phyloP scores from a whole-genome alignment of 2,329 filamentous ascomycete genomes.

The Colletotrichum higginsianum region DNA sequence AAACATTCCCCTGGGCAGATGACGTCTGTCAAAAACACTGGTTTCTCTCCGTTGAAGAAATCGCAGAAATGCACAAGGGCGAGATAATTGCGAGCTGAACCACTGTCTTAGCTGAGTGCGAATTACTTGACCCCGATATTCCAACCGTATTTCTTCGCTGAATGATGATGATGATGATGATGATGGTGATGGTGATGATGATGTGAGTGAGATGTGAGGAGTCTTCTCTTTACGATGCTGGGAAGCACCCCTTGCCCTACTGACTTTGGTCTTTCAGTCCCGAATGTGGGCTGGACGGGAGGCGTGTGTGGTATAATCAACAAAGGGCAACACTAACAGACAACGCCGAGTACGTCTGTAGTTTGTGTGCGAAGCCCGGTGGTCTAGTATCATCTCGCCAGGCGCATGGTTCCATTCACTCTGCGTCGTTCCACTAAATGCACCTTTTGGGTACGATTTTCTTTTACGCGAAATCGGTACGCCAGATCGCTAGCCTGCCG shows the following conservation, averaged over 20 bases:
- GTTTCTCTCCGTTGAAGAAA: neutral
- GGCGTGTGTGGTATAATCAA: neutral
- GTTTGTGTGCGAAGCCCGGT: neutral
- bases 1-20: neutral
- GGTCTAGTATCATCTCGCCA: neutral
- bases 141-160: neutral
- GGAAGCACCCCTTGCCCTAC: neutral
- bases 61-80: neutral
- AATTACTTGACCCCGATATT: too few species aligned
- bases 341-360: neutral
- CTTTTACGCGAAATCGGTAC: neutral
- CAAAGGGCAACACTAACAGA: neutral
- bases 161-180: neutral
- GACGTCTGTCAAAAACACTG: neutral
- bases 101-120: neutral
- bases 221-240: neutral
- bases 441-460: neutral
- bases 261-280: neutral
- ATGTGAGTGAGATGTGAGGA: neutral
- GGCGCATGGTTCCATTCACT: neutral
- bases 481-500: too few species aligned
- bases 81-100: neutral
- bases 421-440: neutral
- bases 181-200: too few species aligned
- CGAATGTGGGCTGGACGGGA: neutral